Evolutionary conservation across 2,329 filamentous ascomycete genomes (phyloP).

Genomic region (Cryoendolithus antarcticus): DNA sequence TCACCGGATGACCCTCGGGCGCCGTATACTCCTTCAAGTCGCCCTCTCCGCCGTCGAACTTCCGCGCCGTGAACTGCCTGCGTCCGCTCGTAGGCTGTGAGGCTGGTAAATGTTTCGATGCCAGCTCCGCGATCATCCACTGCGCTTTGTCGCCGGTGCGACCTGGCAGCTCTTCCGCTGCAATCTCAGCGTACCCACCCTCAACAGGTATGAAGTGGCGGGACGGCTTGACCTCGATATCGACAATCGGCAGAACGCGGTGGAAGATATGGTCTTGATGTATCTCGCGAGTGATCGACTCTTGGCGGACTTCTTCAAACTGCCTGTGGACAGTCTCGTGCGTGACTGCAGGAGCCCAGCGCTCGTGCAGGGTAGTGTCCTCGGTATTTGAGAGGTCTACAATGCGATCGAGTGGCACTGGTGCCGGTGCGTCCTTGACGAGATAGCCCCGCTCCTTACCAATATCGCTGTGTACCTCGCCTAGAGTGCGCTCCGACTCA

Average conservation of each 20-base stretch:
- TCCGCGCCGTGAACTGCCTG: slow-evolving; percentile 22
- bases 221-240: slow-evolving; percentile 41
- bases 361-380: slow-evolving; percentile 13
- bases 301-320: slow-evolving; percentile 34
- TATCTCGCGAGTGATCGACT: slow-evolving; percentile 40
- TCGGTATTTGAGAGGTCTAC: too few relatives aligned
- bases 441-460: too few relatives aligned
- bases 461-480: too few relatives aligned
- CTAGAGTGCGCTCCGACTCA: too few relatives aligned
- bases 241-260: slow-evolving; percentile 40
- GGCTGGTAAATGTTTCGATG: slow-evolving; percentile 10
- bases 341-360: slow-evolving; percentile 32
- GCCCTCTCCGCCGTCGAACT: slow-evolving; percentile 27
- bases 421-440: too few relatives aligned
- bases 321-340: slow-evolving; percentile 36
- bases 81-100: too few relatives aligned
- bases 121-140: slow-evolving; percentile 23
- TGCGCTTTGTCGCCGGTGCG: slow-evolving; percentile 14
- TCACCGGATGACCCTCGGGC: slow-evolving; percentile 29
- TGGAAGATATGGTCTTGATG: slow-evolving; percentile 43
- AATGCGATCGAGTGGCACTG: too few relatives aligned
- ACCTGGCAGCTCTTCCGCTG: slow-evolving; percentile 29
- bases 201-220: slow-evolving; percentile 37
- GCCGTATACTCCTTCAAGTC: slow-evolving; percentile 28
- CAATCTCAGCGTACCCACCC: slow-evolving; percentile 32